These are phyloP conservation scores for Lichenothelia convexa DNA, from an alignment of 495 filamentous ascomycete genomes.

Conservation along the genomic window DNA sequence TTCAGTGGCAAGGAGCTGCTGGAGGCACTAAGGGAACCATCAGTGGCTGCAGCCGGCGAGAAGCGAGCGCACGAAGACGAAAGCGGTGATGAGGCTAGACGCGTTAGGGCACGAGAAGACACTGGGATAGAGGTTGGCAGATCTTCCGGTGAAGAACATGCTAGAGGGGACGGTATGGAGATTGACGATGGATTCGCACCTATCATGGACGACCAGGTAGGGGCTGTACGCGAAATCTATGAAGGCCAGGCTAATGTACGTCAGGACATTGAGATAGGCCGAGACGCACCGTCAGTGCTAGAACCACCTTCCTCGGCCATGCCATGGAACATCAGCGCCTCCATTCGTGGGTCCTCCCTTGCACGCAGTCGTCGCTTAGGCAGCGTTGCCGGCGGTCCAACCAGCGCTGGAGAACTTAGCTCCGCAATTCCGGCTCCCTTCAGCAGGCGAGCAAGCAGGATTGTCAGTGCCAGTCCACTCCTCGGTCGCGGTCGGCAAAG, in stretches of 20 bases:
- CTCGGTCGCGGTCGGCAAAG: conserved; percentile 28
- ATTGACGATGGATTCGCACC: conserved; percentile 23
- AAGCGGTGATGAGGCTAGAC: conserved; percentile 21
- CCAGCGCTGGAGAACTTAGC: conserved; percentile 10
- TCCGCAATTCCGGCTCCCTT: conserved; percentile 14
- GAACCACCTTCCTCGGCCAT: conserved; percentile 41
- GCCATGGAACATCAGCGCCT: conserved; percentile 54
- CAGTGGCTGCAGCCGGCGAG: conserved; percentile 7
- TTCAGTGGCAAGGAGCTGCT: conserved; percentile 39
- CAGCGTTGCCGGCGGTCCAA: conserved; percentile 8
- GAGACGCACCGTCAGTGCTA: conserved; percentile 37
- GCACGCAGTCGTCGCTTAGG: too few species aligned
- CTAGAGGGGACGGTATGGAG: conserved; percentile 20
- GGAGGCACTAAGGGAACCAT: conserved; percentile 24
- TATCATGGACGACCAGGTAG: conserved; percentile 11
- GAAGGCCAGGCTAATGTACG: conserved; percentile 2
- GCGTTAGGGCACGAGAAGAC: conserved; percentile 24
- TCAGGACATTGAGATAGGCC: conserved; percentile 41
- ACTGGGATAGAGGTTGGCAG: conserved; percentile 14
- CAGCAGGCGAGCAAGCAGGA: conserved; percentile 25
- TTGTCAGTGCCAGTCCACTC: conserved; percentile 45
- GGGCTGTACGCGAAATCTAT: conserved; percentile 8
- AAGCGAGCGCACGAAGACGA: conserved; percentile 27
- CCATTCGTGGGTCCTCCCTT: conserved; percentile 32
- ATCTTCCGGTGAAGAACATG: conserved; percentile 20